Evolutionary conservation across 2,329 filamentous ascomycete genomes (phyloP), one percentile per base, ranked within the genome.

Genomic region (Dothideomycetidae sp.): DNA sequence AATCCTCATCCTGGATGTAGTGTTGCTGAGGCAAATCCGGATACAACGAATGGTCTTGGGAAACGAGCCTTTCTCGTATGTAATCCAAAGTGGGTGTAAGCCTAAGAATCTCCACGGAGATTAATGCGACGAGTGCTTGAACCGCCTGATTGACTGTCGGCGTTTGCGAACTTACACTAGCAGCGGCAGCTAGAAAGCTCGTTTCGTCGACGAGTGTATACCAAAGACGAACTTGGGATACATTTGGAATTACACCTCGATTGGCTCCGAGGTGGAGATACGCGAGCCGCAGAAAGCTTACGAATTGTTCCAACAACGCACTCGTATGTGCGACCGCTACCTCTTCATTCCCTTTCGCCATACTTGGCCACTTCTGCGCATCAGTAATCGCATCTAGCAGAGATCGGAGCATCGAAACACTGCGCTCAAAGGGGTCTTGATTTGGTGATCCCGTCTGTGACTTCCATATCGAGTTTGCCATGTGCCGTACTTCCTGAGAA

Each of bases 101-200:
- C 45, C 81, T 83, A 19, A 93, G 63, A 5, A 92, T 66, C 5
- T 73, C 68, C 26, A 92, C 57, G 0, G 81, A 88, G 23, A 83
- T 70, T 9, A 80, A 66, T 15, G 75, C 74, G 3, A 75, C 69
- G 19, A 92, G 64, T 10, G 75, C 71, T 50, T 83, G 81, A 10
- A 90, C 33, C 10, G 16, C 9, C 9, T 33, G n/a, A 18, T 32
- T 33, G 15, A 42, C 14, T 17, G 23, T 31, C 13, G 21, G n/a
- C 18, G 11, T n/a, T 9, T 30, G 11, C 2, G 19, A 16, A 17
- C 15, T 30, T 7, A 37, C 12, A 61, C 68, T 59, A 59, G 77
- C 70, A 36, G 64, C 60, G 42, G 66, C 59, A 9, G 30, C 28
- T 33, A 86, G 64, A 51, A 92, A 93, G 35, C 60, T 62, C 50